Evolutionary conservation across 179 eudicot genomes (phyloP), one percentile per base, ranked within the genome.

Genomic region (Spergularia azorica): DNA sequence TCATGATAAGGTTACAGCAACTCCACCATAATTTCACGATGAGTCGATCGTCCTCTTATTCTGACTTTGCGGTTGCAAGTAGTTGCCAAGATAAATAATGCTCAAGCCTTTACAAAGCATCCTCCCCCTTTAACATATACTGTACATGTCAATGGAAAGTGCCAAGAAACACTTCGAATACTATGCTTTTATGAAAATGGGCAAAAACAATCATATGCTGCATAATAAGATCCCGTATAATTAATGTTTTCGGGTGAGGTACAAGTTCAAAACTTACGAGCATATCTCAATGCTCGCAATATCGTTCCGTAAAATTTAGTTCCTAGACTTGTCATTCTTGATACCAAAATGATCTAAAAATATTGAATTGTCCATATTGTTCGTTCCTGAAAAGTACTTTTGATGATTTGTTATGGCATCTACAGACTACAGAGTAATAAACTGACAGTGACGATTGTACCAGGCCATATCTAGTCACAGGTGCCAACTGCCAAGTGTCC

Each of bases 401-500:
- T 55, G 58, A 8, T 55, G n/a, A 11, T 14, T 36, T 2, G 15
- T 55, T 55, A 8, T 55, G 58, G 58, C 14, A 14, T 55, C 58
- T 55, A 55, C 15, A 2, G n/a, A 11, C 58, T 55, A 55, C 15
- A 11, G n/a, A 11, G 58, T 55, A 11, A 0, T 0, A 14, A 8
- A 20, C 21, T 3, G 32, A 4, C 14, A 69, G 17, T 70, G 15
- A 26, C 16, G 48, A 41, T 59, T 57, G 38, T 59, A 10, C 38
- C 60, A 3, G 76, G 55, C 66, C 8, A 6, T 52, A 41, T 36
- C 61, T 63, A 74, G 26, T 51, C 9, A 63, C 39, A 72, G 66
- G 55, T 17, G 77, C 71, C 77, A 63, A 17, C 39, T 17, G 77
- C 71, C 77, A 63, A 17, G 55, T 71, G 76, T 17, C 2, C 50